A percentile compares a stretch with the other conserved stretches of the same genome.
Conservation (phyloP, 75 land plant genomes). For the Sequoia sempervirens region DNA sequence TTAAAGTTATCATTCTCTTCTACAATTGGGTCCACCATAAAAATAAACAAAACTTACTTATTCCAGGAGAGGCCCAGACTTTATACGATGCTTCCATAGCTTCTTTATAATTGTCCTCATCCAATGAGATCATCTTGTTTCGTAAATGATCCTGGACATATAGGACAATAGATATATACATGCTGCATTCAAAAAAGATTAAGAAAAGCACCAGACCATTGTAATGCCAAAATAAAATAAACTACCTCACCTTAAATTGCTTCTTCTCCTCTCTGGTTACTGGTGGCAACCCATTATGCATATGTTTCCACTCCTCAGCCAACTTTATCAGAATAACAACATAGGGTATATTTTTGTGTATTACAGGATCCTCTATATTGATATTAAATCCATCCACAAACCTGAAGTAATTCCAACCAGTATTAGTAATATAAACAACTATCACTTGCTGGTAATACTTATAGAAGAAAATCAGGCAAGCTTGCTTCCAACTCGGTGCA, state of each 20-base stretch:
- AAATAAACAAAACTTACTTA: constrained; percentile 44
- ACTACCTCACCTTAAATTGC: constrained; percentile 59
- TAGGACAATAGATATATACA: not conserved
- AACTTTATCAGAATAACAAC: constrained; percentile 82
- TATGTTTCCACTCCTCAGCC: constrained; percentile 73
- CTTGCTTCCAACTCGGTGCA: not conserved
- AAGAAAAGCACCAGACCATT: not conserved
- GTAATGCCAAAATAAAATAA: constrained; percentile 3
- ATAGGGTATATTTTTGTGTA: constrained; percentile 94
- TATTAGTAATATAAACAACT: not conserved
- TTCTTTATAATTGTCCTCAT: constrained; percentile 97
- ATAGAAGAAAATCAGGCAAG: not conserved
- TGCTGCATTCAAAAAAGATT: not conserved
- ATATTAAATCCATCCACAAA: constrained; percentile 77
- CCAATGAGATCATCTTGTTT: constrained; percentile 50
- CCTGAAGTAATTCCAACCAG: constrained; percentile 23
- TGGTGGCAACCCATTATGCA: constrained; percentile 71
- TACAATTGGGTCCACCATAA: not conserved
- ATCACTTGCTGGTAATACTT: not conserved
- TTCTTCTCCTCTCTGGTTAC: constrained; percentile 68
- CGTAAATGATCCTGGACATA: constrained; percentile 44
- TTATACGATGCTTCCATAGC: constrained; percentile 77
- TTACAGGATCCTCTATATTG: constrained; percentile 57
- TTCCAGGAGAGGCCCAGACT: constrained; percentile 68
- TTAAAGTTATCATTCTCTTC: not conserved